Percentiles rank a stretch among this genome's conserved stretches.
These are phyloP conservation scores for Hemileia vastatrix DNA, from an alignment of 1,284 basidiomycete species.

Conservation along the genomic window DNA sequence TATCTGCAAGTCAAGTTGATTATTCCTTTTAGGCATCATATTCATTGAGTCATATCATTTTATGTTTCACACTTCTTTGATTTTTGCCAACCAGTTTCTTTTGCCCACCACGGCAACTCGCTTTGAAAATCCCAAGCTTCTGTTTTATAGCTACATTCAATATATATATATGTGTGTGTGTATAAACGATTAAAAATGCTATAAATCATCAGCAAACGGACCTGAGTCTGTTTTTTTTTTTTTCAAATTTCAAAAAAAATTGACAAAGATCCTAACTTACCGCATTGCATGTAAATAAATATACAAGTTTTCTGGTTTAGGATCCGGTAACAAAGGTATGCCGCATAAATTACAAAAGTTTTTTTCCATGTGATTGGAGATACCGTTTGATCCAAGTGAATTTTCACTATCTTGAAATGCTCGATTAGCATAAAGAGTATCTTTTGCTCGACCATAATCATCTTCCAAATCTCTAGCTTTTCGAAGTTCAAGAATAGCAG, in stretches of 20 bases:
- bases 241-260: neutral
- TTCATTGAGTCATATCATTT: no score
- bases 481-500: conserved; percentile 17
- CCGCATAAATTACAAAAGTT: conserved; percentile 75
- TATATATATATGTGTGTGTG: neutral
- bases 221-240: neutral
- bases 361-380: conserved; percentile 23
- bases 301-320: conserved; percentile 74
- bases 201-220: neutral
- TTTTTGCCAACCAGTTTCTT: no score
- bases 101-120: conserved; percentile 21
- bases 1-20: no score
- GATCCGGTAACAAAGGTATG: conserved; percentile 78
- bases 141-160: conserved; percentile 12
- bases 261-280: no score
- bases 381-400: no score
- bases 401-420: conserved; percentile 14
- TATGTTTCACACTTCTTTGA: no score
- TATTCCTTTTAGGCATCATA: no score
- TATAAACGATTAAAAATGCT: neutral
- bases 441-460: conserved; percentile 14
- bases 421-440: conserved; percentile 14
- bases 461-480: conserved; percentile 23
- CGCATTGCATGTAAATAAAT: conserved; percentile 84
- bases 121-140: conserved; percentile 20